phyloP scores from a whole-genome alignment of 108 stramenopile species.

The Seminavis robusta region DNA sequence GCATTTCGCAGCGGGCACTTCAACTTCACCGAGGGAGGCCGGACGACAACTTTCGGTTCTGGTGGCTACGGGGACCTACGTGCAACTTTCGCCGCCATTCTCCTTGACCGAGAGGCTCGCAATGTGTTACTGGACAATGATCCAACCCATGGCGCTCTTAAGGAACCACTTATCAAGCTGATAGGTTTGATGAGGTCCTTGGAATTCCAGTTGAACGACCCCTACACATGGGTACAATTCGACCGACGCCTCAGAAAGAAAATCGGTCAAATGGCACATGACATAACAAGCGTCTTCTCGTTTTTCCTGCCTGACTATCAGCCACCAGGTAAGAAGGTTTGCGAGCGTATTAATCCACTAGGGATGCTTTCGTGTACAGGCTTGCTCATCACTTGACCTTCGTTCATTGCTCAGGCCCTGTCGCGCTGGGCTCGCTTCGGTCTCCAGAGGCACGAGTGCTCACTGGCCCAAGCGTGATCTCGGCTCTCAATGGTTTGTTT shows the following conservation, averaged over 20 bases:
- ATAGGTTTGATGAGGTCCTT: constrained; percentile 24
- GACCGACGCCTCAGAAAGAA: constrained; percentile 10
- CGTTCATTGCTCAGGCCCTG: not conserved
- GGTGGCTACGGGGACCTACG: constrained; percentile 55
- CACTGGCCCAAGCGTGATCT: not conserved
- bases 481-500: constrained; percentile 37
- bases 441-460: constrained; percentile 12
- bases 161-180: constrained; percentile 33
- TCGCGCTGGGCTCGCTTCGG: not conserved
- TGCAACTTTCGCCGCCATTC: constrained; percentile 49
- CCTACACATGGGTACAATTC: not conserved
- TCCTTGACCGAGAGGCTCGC: constrained; percentile 55
- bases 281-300: constrained; percentile 53
- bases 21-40: not conserved
- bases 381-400: not conserved
- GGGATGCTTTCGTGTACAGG: constrained; percentile 12
- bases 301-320: constrained; percentile 58
- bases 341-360: constrained; percentile 28
- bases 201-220: constrained; percentile 7
- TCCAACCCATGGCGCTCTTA: constrained; percentile 37
- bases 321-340: constrained; percentile 21
- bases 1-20: constrained; percentile 30
- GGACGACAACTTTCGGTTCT: constrained; percentile 35
- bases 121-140: constrained; percentile 41
- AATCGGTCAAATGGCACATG: constrained; percentile 43